Conservation (phyloP, 768 basidiomycete genomes). For the Mycena rosella region DNA sequence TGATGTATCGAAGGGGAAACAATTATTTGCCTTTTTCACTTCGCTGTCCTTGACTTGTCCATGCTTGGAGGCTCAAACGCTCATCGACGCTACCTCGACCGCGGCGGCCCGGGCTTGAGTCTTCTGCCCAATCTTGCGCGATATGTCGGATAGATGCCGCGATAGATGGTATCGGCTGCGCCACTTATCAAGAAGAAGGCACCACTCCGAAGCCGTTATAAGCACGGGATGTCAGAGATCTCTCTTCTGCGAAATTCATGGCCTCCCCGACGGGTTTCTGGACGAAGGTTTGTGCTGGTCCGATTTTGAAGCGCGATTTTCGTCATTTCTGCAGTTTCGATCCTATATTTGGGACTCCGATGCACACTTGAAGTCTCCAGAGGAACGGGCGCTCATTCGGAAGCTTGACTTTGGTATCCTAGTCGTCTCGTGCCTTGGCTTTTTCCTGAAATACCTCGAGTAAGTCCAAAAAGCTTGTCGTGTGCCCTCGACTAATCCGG, state of each 20-base stretch:
- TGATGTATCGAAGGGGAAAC: too few species aligned
- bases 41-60: too few species aligned
- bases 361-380: slow-evolving; percentile 37
- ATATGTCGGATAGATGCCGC: slow-evolving; percentile 18
- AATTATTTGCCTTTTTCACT: too few species aligned
- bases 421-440: slow-evolving; percentile 41
- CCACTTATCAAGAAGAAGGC: slow-evolving; percentile 7
- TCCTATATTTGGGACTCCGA: slow-evolving; percentile 45
- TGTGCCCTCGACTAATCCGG: neutral
- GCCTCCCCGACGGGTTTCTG: slow-evolving; percentile 17
- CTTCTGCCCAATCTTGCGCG: slow-evolving; percentile 11
- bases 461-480: neutral
- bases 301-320: neutral
- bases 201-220: neutral
- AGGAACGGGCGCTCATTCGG: slow-evolving; percentile 39
- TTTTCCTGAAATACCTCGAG: slow-evolving; percentile 45
- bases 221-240: too few species aligned
- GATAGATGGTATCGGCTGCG: slow-evolving; percentile 19
- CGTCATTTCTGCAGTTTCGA: slow-evolving; percentile 25
- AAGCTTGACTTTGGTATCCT: slow-evolving; percentile 45
- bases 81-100: too few species aligned
- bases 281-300: slow-evolving; percentile 21
- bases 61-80: too few species aligned
- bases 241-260: slow-evolving; percentile 11
- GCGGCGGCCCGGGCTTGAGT: neutral